phyloP scores from a whole-genome alignment of 192 early-diverging fungal genomes.

The Oehlia diaphana region DNA sequence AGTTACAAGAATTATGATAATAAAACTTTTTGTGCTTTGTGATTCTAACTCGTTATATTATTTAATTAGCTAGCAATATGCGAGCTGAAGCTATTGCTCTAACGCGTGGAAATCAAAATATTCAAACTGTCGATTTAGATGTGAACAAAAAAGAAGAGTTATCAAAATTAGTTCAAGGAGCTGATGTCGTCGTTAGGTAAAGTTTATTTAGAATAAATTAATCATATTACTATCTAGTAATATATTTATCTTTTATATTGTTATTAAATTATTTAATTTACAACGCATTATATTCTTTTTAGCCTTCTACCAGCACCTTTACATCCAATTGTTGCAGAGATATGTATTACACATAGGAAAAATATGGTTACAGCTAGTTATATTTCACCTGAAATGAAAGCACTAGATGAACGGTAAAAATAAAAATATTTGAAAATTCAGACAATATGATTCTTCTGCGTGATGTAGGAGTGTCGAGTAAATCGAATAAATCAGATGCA shows the following conservation, averaged over 20 bases:
- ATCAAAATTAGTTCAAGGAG: conserved; percentile 59
- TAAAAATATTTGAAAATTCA: not conserved
- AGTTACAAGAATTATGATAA: too few species aligned
- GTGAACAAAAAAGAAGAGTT: conserved; percentile 65
- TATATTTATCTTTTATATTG: not conserved
- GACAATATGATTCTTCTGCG: too few species aligned
- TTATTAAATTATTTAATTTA: not conserved
- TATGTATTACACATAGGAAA: conserved; percentile 79
- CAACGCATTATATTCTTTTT: not conserved
- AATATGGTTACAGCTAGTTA: conserved; percentile 97
- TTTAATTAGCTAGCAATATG: conserved; percentile 70
- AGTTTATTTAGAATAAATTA: not conserved
- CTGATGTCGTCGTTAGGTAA: conserved; percentile 86
- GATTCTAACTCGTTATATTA: not conserved
- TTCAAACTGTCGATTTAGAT: conserved; percentile 67
- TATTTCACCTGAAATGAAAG: conserved; percentile 88
- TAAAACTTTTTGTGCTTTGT: too few species aligned
- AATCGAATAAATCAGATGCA: not conserved
- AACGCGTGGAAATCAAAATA: conserved; percentile 58
- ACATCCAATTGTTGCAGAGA: conserved; percentile 74
- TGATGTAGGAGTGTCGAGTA: too few species aligned
- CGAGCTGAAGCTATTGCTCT: conserved; percentile 70
- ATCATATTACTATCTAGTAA: too few species aligned
- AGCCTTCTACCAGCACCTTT: conserved; percentile 88
- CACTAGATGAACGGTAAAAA: conserved; percentile 62